Percentiles rank a stretch among this genome's conserved stretches.
phyloP scores from a whole-genome alignment of 768 basidiomycete genomes.

The Calocera cornea region DNA sequence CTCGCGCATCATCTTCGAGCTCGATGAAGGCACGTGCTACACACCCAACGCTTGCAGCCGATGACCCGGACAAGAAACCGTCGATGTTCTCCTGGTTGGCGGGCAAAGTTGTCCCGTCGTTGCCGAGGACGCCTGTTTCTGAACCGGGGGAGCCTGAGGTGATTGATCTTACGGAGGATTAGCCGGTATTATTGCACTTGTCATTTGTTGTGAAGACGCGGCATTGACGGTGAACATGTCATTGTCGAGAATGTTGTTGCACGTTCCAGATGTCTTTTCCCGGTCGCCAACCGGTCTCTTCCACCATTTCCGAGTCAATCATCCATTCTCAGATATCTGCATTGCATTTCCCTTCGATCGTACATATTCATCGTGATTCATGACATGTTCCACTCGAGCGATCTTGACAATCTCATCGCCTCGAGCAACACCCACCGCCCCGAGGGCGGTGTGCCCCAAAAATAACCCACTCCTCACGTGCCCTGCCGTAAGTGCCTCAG shows the following conservation, averaged over 20 bases:
- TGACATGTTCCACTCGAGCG: too few relatives aligned
- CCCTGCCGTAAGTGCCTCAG: too few relatives aligned
- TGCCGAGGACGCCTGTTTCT: background rate
- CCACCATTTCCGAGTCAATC: background rate
- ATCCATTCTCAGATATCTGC: too few relatives aligned
- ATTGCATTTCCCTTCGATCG: too few relatives aligned
- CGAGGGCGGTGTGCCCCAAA: too few relatives aligned
- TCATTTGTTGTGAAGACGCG: too few relatives aligned
- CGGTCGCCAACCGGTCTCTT: background rate
- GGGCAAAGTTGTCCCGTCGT: too few relatives aligned
- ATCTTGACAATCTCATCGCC: too few relatives aligned
- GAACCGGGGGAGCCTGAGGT: background rate
- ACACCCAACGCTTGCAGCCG: background rate
- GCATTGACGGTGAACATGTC: too few relatives aligned
- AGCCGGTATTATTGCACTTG: background rate
- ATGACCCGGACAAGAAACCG: background rate
- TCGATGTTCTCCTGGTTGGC: background rate
- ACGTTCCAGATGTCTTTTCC: background rate
- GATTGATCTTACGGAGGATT: background rate
- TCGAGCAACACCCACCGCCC: too few relatives aligned
- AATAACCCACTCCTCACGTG: too few relatives aligned
- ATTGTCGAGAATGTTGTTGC: background rate
- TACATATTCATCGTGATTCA: too few relatives aligned
- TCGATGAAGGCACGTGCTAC: background rate
- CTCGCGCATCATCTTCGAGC: background rate